These are phyloP conservation scores for Citropsis articulata DNA, from an alignment of 345 rosid genomes.

Conservation along the genomic window DNA sequence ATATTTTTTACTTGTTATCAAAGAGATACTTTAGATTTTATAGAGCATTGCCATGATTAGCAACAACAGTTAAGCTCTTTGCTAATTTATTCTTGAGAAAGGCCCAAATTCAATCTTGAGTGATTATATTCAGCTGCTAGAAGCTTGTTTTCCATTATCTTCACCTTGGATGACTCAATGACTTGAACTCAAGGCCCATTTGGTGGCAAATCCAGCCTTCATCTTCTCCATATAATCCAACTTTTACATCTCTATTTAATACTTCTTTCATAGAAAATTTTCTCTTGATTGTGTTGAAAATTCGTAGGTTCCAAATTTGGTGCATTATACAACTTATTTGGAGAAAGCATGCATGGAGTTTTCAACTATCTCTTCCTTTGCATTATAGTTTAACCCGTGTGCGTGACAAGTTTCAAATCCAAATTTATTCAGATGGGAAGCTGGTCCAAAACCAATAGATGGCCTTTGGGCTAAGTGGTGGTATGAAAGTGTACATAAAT, in stretches of 20 bases:
- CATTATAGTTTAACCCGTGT: not conserved
- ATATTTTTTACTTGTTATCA: not conserved
- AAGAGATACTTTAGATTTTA: not conserved
- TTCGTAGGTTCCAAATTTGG: not conserved
- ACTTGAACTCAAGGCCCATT: not conserved
- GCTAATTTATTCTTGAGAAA: not conserved
- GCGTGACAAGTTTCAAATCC: conserved; percentile 9
- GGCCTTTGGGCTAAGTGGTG: conserved; percentile 92
- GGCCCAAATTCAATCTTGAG: not conserved
- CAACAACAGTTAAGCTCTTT: not conserved
- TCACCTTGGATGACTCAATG: not conserved
- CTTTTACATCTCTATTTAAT: not conserved
- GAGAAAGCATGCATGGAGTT: not conserved
- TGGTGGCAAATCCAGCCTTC: not conserved
- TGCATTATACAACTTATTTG: not conserved
- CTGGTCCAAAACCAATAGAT: conserved; percentile 83
- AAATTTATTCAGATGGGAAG: conserved; percentile 67
- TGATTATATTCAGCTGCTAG: not conserved
- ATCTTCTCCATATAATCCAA: not conserved
- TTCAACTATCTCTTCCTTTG: not conserved
- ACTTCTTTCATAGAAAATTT: not conserved
- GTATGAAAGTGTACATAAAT: conserved; percentile 65
- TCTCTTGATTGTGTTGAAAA: not conserved
- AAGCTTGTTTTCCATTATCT: not conserved
- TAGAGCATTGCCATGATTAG: not conserved